Evolutionary conservation across 129 eudicot species (phyloP).

Genomic region (Oenanthe sinensis): DNA sequence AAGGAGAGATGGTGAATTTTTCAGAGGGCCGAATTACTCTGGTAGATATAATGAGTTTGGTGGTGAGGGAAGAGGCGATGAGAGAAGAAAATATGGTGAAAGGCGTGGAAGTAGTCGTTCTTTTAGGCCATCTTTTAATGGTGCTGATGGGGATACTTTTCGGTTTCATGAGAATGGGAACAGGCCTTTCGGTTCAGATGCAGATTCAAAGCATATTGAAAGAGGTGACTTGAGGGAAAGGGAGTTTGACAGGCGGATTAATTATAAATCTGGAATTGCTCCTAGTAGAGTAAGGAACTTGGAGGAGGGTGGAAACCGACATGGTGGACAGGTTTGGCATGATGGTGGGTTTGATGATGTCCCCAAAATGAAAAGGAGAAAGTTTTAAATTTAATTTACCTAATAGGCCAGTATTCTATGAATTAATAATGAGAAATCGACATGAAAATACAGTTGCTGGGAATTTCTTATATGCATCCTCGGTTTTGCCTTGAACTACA

Average conservation of each 20-base stretch:
- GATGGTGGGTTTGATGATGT: conserved; percentile 35
- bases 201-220: conserved; percentile 25
- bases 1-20: conserved; percentile 24
- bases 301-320: conserved; percentile 39
- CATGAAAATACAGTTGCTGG: not conserved
- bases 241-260: conserved; percentile 38
- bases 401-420: not conserved
- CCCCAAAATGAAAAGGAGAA: conserved; percentile 30
- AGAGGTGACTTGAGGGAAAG: conserved; percentile 36
- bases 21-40: conserved; percentile 22
- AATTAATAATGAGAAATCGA: not conserved
- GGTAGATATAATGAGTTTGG: conserved; percentile 26
- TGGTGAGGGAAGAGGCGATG: conserved; percentile 31
- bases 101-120: conserved; percentile 30
- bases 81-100: conserved; percentile 41
- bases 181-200: conserved; percentile 29
- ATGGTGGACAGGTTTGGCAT: conserved; percentile 34
- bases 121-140: conserved; percentile 30
- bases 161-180: conserved; percentile 33
- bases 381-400: conserved; percentile 23
- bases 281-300: conserved; percentile 28
- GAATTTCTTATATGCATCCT: too few species aligned
- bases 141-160: conserved; percentile 20
- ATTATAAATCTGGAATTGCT: conserved; percentile 19
- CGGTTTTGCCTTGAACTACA: not conserved